Conservation (phyloP, 352 stramenopile genomes). For the Pythium oligandrum region DNA sequence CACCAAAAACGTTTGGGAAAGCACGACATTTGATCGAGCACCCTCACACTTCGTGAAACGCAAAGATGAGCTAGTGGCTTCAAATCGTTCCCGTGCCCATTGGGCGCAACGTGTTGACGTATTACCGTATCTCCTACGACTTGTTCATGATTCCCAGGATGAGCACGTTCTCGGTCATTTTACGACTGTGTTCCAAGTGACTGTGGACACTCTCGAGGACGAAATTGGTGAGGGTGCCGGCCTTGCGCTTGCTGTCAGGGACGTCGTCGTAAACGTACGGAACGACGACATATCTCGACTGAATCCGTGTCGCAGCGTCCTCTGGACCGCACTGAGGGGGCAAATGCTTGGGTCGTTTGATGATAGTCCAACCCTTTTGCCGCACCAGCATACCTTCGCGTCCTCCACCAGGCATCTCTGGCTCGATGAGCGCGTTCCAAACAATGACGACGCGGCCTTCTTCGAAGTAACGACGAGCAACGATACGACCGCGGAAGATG, state of each 20-base stretch:
- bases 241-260: slow-evolving; percentile 53
- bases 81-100: background rate
- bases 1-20: background rate
- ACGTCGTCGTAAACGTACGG: slow-evolving; percentile 62
- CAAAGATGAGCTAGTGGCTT: background rate
- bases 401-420: slow-evolving; percentile 10
- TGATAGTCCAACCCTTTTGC: slow-evolving; percentile 47
- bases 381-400: slow-evolving; percentile 20
- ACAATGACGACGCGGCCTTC: slow-evolving; percentile 19
- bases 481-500: slow-evolving; percentile 13
- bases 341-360: slow-evolving; percentile 27
- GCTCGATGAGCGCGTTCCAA: slow-evolving; percentile 20
- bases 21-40: background rate
- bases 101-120: background rate
- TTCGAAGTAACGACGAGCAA: slow-evolving; percentile 14
- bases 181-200: slow-evolving; percentile 38
- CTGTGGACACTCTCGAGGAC: slow-evolving; percentile 43
- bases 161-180: slow-evolving; percentile 72
- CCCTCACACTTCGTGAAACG: background rate
- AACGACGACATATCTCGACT: slow-evolving; percentile 64
- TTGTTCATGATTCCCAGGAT: slow-evolving; percentile 30
- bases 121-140: background rate
- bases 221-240: slow-evolving; percentile 62
- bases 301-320: slow-evolving; percentile 47
- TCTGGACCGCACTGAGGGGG: slow-evolving; percentile 19